These are phyloP conservation scores for Phylloporus sp. DNA, from an alignment of 768 basidiomycete genomes.

Conservation along the genomic window DNA sequence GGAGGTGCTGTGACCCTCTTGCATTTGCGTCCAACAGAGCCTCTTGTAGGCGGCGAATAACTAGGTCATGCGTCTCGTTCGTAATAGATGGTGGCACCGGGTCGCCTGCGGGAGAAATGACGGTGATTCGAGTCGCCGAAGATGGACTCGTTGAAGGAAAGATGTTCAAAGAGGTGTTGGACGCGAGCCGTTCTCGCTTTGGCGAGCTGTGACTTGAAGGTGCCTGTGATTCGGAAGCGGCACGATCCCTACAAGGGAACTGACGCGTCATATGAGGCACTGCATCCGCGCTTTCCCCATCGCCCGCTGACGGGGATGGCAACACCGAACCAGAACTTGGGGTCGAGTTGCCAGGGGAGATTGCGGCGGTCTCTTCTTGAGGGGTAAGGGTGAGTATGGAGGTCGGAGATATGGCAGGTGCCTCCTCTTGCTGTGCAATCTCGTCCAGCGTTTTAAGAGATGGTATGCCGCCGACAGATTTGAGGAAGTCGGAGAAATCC, in stretches of 20 bases:
- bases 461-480: constrained; percentile 48
- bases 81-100: constrained; percentile 21
- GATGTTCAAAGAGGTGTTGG: constrained; percentile 20
- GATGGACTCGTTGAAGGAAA: constrained; percentile 2
- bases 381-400: constrained; percentile 18
- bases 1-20: constrained; percentile 55
- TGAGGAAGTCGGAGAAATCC: constrained; percentile 76
- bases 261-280: constrained; percentile 11
- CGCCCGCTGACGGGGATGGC: neutral
- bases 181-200: constrained; percentile 24
- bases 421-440: constrained; percentile 40
- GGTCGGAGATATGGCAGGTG: constrained; percentile 21
- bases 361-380: neutral
- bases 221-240: constrained; percentile 32
- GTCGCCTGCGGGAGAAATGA: constrained; percentile 40
- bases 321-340: neutral
- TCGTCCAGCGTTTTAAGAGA: constrained; percentile 44
- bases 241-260: constrained; percentile 19
- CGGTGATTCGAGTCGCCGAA: constrained; percentile 36
- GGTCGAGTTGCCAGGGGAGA: neutral
- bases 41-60: constrained; percentile 54
- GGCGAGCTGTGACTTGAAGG: constrained; percentile 3
- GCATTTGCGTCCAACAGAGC: constrained; percentile 55
- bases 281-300: constrained; percentile 11
- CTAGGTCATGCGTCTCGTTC: constrained; percentile 40